A percentile compares a stretch with the other conserved stretches of the same genome.
These are phyloP conservation scores for Trametes villosa DNA, from an alignment of 768 basidiomycete genomes.

Conservation along the genomic window DNA sequence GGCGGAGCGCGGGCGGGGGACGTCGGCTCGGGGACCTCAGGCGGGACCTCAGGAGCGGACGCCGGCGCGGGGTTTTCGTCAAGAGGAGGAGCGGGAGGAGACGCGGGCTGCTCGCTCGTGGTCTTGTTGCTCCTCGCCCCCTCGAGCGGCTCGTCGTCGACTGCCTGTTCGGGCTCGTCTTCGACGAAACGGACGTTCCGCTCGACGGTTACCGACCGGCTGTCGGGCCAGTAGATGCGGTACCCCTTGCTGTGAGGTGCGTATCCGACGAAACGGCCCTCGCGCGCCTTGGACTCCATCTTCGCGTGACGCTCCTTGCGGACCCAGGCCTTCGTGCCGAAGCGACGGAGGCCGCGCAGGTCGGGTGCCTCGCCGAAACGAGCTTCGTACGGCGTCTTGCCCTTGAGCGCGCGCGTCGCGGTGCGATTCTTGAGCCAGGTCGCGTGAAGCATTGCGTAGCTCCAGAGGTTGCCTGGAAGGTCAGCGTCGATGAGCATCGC, in stretches of 20 bases:
- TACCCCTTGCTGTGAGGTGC: conserved; percentile 36
- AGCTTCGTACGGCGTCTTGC: conserved; percentile 25
- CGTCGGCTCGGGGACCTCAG: not conserved
- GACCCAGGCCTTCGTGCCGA: conserved; percentile 25
- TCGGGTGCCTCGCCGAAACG: conserved; percentile 27
- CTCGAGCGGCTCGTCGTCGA: conserved; percentile 22
- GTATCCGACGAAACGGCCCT: conserved; percentile 40
- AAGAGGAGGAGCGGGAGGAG: too few relatives aligned
- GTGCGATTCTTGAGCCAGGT: conserved; percentile 44
- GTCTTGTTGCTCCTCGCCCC: conserved; percentile 21
- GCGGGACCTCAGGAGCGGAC: too few relatives aligned
- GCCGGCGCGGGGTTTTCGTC: too few relatives aligned
- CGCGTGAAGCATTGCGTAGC: conserved; percentile 39
- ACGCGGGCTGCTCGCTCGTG: not conserved
- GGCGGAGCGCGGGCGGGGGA: not conserved
- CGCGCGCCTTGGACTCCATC: conserved; percentile 9
- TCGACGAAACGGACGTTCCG: conserved; percentile 28
- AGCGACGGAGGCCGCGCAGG: conserved; percentile 19
- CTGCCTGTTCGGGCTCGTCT: not conserved
- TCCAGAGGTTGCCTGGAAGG: conserved; percentile 45
- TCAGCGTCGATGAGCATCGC: conserved; percentile 30
- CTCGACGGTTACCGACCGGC: conserved; percentile 31
- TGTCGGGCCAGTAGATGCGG: conserved; percentile 39
- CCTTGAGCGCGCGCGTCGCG: conserved; percentile 25
- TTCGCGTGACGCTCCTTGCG: conserved; percentile 14